phyloP scores from a whole-genome alignment of 148 eudicot genomes.

The Beta vulgaris region DNA sequence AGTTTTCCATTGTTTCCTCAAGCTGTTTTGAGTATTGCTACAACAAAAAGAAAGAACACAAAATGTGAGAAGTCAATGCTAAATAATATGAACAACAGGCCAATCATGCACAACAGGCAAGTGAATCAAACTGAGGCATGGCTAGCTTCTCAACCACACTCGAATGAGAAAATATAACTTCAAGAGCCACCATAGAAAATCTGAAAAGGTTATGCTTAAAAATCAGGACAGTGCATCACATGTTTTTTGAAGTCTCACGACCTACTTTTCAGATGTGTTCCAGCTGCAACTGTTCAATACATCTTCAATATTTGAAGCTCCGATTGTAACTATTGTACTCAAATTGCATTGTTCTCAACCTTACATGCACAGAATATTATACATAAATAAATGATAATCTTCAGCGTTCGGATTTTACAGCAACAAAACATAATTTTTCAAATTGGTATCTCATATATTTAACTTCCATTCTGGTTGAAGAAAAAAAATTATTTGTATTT shows the following conservation, averaged over 20 bases:
- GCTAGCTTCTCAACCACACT: neutral
- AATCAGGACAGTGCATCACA: neutral
- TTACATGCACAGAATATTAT: no score
- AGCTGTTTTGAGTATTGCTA: constrained; percentile 98
- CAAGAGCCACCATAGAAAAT: neutral
- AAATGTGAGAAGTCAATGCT: constrained; percentile 3
- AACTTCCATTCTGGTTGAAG: neutral
- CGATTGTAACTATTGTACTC: no score
- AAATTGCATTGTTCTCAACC: no score
- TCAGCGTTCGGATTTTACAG: neutral
- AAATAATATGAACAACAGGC: neutral
- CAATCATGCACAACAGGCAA: constrained; percentile 6
- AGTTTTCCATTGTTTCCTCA: constrained; percentile 92
- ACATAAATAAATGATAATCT: no score
- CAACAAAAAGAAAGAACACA: constrained; percentile 23
- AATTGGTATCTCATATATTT: neutral
- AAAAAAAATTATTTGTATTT: neutral
- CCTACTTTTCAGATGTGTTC: neutral
- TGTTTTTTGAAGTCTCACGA: neutral
- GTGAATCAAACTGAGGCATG: neutral
- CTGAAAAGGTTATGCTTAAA: neutral
- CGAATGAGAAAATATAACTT: neutral
- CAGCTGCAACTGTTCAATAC: neutral
- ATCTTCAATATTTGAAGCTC: neutral
- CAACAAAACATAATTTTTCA: neutral